These are phyloP conservation scores for Cyberlindnera veronae DNA, from an alignment of 805 yeast genomes.

Conservation along the genomic window DNA sequence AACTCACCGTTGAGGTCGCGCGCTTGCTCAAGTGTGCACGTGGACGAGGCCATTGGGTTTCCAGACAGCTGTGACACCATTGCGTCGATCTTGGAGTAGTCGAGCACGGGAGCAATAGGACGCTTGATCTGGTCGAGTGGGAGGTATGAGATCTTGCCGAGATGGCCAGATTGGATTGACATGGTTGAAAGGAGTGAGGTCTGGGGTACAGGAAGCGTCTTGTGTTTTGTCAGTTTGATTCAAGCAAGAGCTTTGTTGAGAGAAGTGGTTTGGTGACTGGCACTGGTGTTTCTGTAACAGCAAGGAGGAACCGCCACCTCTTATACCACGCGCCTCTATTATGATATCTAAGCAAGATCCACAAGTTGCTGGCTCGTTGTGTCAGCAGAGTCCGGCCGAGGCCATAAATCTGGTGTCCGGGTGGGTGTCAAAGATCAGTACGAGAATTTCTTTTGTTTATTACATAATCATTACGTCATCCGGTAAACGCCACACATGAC, in stretches of 20 bases:
- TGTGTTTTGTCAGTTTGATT: too few relatives aligned
- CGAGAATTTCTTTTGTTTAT: not conserved
- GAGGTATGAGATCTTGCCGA: conserved; percentile 50
- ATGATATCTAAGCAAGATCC: too few relatives aligned
- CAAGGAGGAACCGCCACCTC: too few relatives aligned
- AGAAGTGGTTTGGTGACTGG: too few relatives aligned
- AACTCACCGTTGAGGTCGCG: conserved; percentile 48
- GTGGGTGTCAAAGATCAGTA: conserved; percentile 1
- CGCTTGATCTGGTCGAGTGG: conserved; percentile 68
- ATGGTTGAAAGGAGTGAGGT: conserved; percentile 28
- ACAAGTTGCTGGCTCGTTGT: not conserved
- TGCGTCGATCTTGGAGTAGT: conserved; percentile 66
- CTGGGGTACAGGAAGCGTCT: not conserved
- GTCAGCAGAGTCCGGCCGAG: conserved; percentile 7
- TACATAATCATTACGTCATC: too few relatives aligned
- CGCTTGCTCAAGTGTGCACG: conserved; percentile 46
- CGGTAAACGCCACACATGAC: too few relatives aligned
- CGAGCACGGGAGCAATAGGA: conserved; percentile 85
- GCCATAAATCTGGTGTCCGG: conserved; percentile 5
- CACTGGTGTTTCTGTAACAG: too few relatives aligned
- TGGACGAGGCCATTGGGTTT: conserved; percentile 56
- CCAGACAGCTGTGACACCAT: conserved; percentile 75
- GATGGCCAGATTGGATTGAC: conserved; percentile 66
- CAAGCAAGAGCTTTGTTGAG: not conserved
- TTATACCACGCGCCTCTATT: too few relatives aligned